Percentiles rank a stretch among this genome's conserved stretches.
Conservation (phyloP, 805 yeast species). For the Monosporozyma siamensis region DNA sequence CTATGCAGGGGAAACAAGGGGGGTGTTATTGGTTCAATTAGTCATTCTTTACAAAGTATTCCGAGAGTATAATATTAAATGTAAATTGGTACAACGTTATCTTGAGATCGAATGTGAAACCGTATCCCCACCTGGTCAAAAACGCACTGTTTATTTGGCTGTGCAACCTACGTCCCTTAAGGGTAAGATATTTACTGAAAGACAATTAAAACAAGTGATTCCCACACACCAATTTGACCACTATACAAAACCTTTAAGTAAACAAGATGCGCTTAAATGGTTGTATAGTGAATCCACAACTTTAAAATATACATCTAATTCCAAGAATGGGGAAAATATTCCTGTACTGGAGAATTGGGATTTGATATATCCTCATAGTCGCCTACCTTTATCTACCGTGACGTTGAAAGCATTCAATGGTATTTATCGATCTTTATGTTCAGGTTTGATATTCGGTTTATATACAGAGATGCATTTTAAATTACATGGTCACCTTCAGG, state of each 20-base stretch:
- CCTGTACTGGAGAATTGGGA: background rate
- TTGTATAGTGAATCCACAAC: background rate
- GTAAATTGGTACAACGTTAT: background rate
- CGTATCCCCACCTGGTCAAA: too few species aligned
- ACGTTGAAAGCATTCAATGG: background rate
- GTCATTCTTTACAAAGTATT: slow-evolving; percentile 16
- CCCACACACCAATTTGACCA: background rate
- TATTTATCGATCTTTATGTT: background rate
- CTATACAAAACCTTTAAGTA: background rate
- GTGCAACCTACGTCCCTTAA: background rate
- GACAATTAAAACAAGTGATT: background rate
- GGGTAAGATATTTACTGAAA: background rate
- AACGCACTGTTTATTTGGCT: background rate
- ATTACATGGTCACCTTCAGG: background rate
- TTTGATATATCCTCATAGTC: background rate
- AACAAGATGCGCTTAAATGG: background rate
- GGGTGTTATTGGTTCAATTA: slow-evolving; percentile 16
- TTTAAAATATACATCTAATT: background rate
- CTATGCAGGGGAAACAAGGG: slow-evolving; percentile 19
- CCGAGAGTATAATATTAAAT: background rate
- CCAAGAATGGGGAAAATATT: background rate
- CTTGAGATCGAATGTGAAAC: background rate
- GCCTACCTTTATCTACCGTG: background rate
- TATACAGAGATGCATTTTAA: background rate
- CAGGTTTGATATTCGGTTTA: background rate